Percentiles rank a stretch among this genome's conserved stretches.
Conservation (phyloP, 768 basidiomycete genomes). For the Lyophyllum decastes region DNA sequence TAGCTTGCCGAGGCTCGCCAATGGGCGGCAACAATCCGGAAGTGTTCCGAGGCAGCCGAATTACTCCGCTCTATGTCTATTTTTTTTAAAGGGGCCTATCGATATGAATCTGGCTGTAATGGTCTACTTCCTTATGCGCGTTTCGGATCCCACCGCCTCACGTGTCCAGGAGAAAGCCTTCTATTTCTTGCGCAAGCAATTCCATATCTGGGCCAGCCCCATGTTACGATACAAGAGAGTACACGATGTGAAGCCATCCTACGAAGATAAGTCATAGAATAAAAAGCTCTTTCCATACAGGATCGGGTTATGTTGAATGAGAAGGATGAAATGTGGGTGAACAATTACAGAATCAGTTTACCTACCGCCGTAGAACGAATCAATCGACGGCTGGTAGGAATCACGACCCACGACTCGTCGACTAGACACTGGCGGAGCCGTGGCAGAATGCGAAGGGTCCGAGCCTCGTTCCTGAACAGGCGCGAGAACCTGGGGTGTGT, state of each 20-base stretch:
- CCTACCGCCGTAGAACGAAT: constrained; percentile 41
- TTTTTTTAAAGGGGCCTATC: no score
- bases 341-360: not conserved
- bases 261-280: not conserved
- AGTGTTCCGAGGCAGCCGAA: no score
- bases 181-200: not conserved
- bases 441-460: not conserved
- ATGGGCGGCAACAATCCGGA: no score
- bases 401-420: constrained; percentile 15
- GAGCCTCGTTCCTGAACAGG: constrained; percentile 13
- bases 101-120: no score
- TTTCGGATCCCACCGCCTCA: no score
- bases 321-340: not conserved
- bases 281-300: not conserved
- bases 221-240: not conserved
- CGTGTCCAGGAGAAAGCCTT: no score
- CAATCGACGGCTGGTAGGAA: constrained; percentile 35
- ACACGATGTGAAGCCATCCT: not conserved
- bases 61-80: no score
- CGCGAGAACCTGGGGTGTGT: constrained; percentile 10
- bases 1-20: no score
- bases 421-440: not conserved
- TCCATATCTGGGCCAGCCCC: not conserved
- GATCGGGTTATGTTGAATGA: not conserved
- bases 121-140: no score